These are phyloP conservation scores for Nissolia schottii DNA, from an alignment of 306 rosid species.

Conservation along the genomic window DNA sequence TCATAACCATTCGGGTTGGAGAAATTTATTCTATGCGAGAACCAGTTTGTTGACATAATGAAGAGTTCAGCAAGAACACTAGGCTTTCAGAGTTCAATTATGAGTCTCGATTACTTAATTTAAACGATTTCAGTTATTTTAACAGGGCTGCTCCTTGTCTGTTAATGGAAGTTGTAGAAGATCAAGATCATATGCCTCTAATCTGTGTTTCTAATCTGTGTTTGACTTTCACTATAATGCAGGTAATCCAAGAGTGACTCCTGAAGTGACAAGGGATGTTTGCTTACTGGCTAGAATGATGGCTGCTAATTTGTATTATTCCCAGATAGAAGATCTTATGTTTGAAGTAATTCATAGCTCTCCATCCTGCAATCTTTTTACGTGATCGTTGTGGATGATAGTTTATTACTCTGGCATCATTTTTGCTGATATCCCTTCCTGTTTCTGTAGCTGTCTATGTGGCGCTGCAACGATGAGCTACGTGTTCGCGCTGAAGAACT, in stretches of 20 bases:
- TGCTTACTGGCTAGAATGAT: conserved; percentile 98
- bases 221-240: conserved; percentile 32
- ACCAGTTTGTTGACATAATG: background rate
- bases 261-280: conserved; percentile 97
- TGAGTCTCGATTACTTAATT: background rate
- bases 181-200: background rate
- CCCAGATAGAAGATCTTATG: conserved; percentile 98
- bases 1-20: background rate
- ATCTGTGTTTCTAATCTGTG: conserved; percentile 23
- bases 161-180: background rate
- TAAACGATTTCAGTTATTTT: background rate
- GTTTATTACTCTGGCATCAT: background rate
- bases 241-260: conserved; percentile 99
- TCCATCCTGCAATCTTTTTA: conserved; percentile 4
- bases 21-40: background rate
- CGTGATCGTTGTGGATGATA: background rate
- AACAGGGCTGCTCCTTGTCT: background rate
- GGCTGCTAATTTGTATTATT: conserved; percentile 96
- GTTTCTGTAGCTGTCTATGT: conserved; percentile 83
- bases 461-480: conserved; percentile 98
- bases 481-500: conserved; percentile 74
- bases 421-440: conserved; percentile 8
- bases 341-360: conserved; percentile 65
- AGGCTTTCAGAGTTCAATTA: background rate
- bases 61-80: background rate